Evolutionary conservation across 2,329 filamentous ascomycete genomes (phyloP).

Genomic region (Penicillium sclerotigenum): DNA sequence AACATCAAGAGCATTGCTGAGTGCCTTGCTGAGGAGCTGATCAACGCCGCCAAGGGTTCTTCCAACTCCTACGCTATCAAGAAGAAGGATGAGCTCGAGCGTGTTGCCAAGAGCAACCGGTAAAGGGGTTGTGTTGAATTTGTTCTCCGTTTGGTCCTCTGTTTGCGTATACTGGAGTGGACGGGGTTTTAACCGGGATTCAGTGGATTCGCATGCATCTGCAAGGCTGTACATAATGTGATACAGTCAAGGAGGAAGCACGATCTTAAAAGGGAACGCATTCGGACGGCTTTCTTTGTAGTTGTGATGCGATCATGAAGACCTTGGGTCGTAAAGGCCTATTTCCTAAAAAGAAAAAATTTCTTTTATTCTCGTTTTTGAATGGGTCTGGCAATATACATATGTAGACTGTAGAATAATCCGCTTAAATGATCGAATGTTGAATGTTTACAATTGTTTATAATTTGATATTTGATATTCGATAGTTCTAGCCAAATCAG

Average conservation of each 20-base stretch:
- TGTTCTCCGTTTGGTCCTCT: constrained; percentile 41
- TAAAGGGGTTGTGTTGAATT: constrained; percentile 60
- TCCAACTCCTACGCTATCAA: constrained; percentile 99
- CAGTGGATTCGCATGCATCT: constrained; percentile 43
- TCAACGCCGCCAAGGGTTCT: constrained; percentile 99
- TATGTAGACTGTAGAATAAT: not conserved
- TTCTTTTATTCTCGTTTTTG: constrained; percentile 15
- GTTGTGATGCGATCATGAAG: constrained; percentile 45
- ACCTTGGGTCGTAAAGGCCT: constrained; percentile 27
- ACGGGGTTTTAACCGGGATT: constrained; percentile 41
- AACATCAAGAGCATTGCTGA: constrained; percentile 99
- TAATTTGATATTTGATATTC: not conserved
- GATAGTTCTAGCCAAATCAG: constrained; percentile 3
- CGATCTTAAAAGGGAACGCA: constrained; percentile 38
- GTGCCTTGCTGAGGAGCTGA: constrained; percentile 99
- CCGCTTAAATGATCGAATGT: not conserved
- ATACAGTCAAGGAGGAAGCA: constrained; percentile 39
- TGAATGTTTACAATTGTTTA: not conserved
- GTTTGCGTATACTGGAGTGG: constrained; percentile 42
- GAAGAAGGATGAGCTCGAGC: constrained; percentile 99
- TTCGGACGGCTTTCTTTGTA: constrained; percentile 42
- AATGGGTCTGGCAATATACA: constrained; percentile 3
- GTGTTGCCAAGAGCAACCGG: constrained; percentile 99
- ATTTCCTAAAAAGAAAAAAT: constrained; percentile 28
- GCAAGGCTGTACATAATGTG: constrained; percentile 41